phyloP scores from a whole-genome alignment of 139 green algal species.

The Ettlia oleoabundans region DNA sequence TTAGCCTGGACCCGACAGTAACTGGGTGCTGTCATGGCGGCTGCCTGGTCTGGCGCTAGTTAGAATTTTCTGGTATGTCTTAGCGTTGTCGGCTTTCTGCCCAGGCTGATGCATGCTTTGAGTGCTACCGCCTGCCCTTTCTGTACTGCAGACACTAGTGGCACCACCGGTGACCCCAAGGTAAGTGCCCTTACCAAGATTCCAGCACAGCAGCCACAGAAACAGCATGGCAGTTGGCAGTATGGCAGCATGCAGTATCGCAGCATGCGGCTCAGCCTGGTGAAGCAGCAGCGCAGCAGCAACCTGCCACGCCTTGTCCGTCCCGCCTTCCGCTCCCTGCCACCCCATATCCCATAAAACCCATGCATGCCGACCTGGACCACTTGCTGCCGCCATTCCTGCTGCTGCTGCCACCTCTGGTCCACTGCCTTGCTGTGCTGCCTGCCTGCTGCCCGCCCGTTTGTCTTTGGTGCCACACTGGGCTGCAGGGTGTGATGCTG shows the following conservation, averaged over 20 bases:
- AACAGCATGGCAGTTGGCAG: slow-evolving; percentile 50
- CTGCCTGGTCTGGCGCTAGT: no score
- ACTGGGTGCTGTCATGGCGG: no score
- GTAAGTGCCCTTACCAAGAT: no score
- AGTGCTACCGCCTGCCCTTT: background rate
- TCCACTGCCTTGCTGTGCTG: no score
- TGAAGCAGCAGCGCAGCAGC: background rate
- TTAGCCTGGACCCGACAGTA: no score
- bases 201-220: no score
- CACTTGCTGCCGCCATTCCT: background rate
- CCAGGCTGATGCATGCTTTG: background rate
- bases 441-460: no score
- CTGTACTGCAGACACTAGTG: slow-evolving; percentile 73
- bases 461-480: no score
- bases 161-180: slow-evolving; percentile 87
- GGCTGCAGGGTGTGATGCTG: slow-evolving; percentile 87
- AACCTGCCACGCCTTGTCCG: background rate
- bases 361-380: background rate
- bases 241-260: no score
- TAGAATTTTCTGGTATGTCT: no score
- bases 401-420: background rate
- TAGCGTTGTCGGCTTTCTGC: no score
- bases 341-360: background rate
- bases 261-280: no score
- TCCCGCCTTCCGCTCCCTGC: background rate